These are phyloP conservation scores for Sporisorium iseilematis-ciliati DNA, from an alignment of 1,284 basidiomycete species.

Conservation along the genomic window DNA sequence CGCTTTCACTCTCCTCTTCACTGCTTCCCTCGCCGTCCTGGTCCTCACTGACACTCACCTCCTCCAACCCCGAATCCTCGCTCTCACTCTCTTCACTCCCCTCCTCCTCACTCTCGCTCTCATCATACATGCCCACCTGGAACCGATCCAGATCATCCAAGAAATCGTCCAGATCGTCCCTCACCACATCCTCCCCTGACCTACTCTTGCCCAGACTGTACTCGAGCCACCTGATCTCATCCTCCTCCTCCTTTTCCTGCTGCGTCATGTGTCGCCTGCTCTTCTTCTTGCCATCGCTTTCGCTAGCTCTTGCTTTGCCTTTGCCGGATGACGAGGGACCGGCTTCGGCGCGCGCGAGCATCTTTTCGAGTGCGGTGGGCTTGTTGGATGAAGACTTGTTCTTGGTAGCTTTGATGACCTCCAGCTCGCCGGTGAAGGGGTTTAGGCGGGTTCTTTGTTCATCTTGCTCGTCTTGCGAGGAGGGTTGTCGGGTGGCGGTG, in stretches of 20 bases:
- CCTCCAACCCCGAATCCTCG: conserved; percentile 25
- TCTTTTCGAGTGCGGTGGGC: conserved; percentile 46
- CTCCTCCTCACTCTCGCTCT: conserved; percentile 19
- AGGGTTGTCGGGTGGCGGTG: neutral
- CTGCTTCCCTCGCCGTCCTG: conserved; percentile 5
- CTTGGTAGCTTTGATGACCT: conserved; percentile 11
- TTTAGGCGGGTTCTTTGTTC: conserved; percentile 29
- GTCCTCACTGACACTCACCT: conserved; percentile 15
- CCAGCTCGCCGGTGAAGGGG: conserved; percentile 48
- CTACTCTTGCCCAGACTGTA: conserved; percentile 53
- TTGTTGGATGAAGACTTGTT: conserved; percentile 20
- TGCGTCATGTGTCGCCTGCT: conserved; percentile 47
- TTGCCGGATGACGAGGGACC: conserved; percentile 25
- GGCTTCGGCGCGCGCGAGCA: conserved; percentile 38
- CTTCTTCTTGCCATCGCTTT: conserved; percentile 29
- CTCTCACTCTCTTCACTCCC: conserved; percentile 14
- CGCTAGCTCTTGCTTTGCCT: conserved; percentile 17
- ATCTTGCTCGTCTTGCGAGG: neutral
- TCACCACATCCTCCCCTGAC: conserved; percentile 35
- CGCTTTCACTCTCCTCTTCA: conserved; percentile 14
- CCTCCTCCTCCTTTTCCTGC: conserved; percentile 65
- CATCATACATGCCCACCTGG: conserved; percentile 54
- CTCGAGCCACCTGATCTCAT: conserved; percentile 69
- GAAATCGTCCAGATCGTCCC: conserved; percentile 60
- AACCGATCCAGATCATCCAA: conserved; percentile 61